These are phyloP conservation scores for Malus orientalis DNA, from an alignment of 306 rosid species.

Conservation along the genomic window DNA sequence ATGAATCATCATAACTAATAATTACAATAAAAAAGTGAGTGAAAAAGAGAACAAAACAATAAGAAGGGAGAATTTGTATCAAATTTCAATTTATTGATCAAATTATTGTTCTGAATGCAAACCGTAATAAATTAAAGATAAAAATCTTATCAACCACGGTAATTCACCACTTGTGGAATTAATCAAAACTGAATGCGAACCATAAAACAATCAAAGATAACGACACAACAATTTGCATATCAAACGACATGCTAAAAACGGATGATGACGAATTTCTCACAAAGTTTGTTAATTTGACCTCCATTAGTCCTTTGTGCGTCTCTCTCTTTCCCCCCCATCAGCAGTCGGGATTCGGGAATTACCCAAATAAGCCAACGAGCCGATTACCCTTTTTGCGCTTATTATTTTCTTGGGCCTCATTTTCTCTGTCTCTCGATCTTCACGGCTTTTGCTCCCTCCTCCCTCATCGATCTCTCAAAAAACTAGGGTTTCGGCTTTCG, in stretches of 20 bases:
- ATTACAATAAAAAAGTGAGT: neutral
- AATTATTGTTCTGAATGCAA: too few species aligned
- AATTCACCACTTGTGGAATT: too few species aligned
- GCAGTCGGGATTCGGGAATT: conserved; percentile 11
- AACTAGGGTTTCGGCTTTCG: conserved; percentile 82
- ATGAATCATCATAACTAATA: neutral
- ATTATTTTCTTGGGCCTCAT: conserved; percentile 9
- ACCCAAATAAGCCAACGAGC: neutral
- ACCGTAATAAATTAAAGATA: too few species aligned
- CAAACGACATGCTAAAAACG: neutral
- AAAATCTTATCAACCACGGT: too few species aligned
- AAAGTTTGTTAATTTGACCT: neutral
- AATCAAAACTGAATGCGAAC: too few species aligned
- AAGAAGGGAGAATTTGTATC: neutral
- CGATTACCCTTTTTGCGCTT: conserved; percentile 2
- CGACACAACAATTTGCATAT: too few species aligned
- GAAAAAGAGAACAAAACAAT: neutral
- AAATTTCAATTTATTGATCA: too few species aligned
- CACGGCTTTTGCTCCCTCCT: conserved; percentile 41
- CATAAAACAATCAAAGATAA: too few species aligned
- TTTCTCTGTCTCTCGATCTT: conserved; percentile 42
- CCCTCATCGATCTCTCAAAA: conserved; percentile 49
- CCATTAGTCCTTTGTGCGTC: conserved; percentile 27
- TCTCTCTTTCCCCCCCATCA: neutral
- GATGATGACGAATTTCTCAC: neutral